Conservation (phyloP, 1,139 yeast genomes). For the Hemisphaericaspora subhashii region DNA sequence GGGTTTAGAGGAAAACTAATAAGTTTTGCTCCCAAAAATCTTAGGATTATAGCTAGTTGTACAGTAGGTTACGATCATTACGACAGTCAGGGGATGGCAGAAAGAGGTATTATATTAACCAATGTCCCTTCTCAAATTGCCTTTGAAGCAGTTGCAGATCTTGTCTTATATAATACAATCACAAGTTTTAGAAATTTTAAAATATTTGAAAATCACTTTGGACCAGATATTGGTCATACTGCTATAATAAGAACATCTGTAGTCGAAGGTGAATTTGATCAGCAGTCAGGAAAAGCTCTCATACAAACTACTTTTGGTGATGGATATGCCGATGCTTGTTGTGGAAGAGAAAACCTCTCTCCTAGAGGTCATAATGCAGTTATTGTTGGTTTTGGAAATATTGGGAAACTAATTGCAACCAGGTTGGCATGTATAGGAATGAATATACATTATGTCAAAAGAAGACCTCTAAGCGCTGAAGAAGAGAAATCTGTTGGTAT, state of each 20-base stretch:
- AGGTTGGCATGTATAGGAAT: conserved; percentile 62
- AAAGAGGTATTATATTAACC: conserved; percentile 54
- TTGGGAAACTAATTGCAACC: conserved; percentile 65
- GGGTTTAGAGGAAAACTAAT: conserved; percentile 50
- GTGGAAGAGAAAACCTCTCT: conserved; percentile 36
- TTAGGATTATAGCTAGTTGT: conserved; percentile 62
- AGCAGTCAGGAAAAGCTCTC: conserved; percentile 34
- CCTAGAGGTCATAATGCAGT: conserved; percentile 65
- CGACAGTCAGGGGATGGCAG: conserved; percentile 42
- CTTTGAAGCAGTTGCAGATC: conserved; percentile 76
- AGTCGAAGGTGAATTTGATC: conserved; percentile 35
- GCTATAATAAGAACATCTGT: conserved; percentile 39
- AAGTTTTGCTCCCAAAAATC: conserved; percentile 48
- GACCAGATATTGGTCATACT: conserved; percentile 35
- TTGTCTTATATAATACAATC: conserved; percentile 60
- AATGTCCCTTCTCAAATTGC: conserved; percentile 66
- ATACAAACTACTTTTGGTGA: conserved; percentile 32
- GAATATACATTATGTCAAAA: conserved; percentile 63
- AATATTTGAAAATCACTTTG: conserved; percentile 45
- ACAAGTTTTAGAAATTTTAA: conserved; percentile 63
- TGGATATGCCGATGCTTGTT: conserved; percentile 47
- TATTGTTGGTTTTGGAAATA: conserved; percentile 76
- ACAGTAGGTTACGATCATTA: conserved; percentile 71
- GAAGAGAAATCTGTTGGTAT: conserved; percentile 43
- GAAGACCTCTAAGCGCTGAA: conserved; percentile 44